Conservation (phyloP, 1,284 basidiomycete species). For the Megacollybia platyphylla region DNA sequence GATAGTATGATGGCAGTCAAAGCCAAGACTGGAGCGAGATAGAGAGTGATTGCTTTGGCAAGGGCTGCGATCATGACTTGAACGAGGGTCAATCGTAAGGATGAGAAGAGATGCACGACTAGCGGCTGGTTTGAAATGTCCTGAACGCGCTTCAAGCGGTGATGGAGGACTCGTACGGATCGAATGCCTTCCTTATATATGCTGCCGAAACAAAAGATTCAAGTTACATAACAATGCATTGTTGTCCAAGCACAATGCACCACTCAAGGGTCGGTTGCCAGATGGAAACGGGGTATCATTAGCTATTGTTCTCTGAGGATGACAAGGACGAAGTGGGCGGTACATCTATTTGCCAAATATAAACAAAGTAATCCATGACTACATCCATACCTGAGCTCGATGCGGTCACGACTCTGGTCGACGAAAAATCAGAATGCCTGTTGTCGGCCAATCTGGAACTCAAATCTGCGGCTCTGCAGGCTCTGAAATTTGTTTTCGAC, state of each 20-base stretch:
- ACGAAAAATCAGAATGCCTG: slow-evolving; percentile 39
- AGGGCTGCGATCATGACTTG: slow-evolving; percentile 54
- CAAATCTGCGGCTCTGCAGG: slow-evolving; percentile 47
- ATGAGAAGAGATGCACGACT: slow-evolving; percentile 16
- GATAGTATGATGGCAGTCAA: slow-evolving; percentile 53
- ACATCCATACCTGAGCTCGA: slow-evolving; percentile 26
- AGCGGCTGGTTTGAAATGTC: slow-evolving; percentile 13
- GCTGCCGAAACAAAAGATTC: background rate
- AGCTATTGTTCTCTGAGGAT: background rate
- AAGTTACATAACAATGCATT: background rate
- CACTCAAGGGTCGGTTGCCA: background rate
- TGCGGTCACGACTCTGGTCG: slow-evolving; percentile 38
- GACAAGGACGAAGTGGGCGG: too few relatives aligned
- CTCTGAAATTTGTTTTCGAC: slow-evolving; percentile 72
- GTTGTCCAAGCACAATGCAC: background rate
- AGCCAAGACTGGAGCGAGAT: slow-evolving; percentile 54
- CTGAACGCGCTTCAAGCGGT: too few relatives aligned
- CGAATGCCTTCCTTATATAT: background rate
- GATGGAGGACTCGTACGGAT: background rate
- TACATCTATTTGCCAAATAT: background rate
- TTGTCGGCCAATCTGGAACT: slow-evolving; percentile 45
- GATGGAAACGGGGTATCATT: background rate
- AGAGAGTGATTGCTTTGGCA: slow-evolving; percentile 56
- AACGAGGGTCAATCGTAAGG: slow-evolving; percentile 7
- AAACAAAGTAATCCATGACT: slow-evolving; percentile 2